Evolutionary conservation across 441 rosid genomes (phyloP), one percentile per base, ranked within the genome.

Genomic region (Erodium texanum): DNA sequence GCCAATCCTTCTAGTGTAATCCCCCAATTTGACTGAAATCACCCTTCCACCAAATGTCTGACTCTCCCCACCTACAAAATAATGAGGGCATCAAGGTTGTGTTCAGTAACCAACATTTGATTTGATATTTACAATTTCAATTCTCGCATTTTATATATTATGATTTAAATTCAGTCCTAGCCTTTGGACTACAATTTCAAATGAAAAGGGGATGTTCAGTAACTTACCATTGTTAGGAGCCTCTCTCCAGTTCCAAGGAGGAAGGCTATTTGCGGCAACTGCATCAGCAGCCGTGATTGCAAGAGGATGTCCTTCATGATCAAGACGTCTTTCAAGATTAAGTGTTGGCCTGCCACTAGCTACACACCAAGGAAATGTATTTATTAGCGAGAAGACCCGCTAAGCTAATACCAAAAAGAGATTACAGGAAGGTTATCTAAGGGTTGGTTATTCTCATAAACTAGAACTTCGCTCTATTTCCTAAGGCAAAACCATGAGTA

Each of bases 241-340:
- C 52, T 94, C 99, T 76, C 98, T 86, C 99, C 99, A 94, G 72
- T 89, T 87, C 99, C 99, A 92, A 36, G 98, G 94, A 82, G 99
- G 92, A 78, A 94, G 93, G 73, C 93, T 94, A 74, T 80, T 77
- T 16, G 88, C 90, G 67, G 87, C 80, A 64, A 90, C 92, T 56
- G 96, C 90, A 71, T 94, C 96, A 62, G 92, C 87, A 70, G 92
- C 62, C 6, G 99, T 76, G 67, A 94, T 88, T 43, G 98, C 97
- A 64, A 94, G 94, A 70, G 99, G 90, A 83, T 84, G 91, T 38
- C 97, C 96, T 69, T 94, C 98, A 67, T 94, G 96, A 81, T 92
- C 98, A 62, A 89, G 80, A 41, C 96, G 86, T 82, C 94, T 92
- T 78, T 94, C 99, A 68, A 92, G 97, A 82, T 94, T 89, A 67